phyloP scores from a whole-genome alignment of 1,284 basidiomycete species.

The Pholiota adiposa region DNA sequence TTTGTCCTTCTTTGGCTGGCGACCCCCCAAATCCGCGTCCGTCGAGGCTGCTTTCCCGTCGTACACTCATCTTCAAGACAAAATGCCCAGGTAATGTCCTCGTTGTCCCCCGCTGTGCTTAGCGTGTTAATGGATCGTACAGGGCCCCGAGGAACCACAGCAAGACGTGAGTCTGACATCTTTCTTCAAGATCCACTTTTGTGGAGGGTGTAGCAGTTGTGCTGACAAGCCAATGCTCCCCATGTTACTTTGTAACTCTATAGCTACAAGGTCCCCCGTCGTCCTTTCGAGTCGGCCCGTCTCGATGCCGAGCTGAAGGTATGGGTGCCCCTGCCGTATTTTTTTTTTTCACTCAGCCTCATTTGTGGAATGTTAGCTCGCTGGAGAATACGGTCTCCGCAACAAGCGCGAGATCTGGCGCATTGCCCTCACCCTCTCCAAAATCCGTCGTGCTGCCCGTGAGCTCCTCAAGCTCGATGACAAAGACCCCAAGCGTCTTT shows the following conservation, averaged over 20 bases:
- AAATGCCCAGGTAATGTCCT: constrained; percentile 79
- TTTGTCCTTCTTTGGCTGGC: constrained; percentile 37
- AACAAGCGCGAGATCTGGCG: constrained; percentile 99
- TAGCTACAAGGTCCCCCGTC: constrained; percentile 98
- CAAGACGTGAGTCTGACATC: constrained; percentile 78
- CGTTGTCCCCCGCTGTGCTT: constrained; percentile 19
- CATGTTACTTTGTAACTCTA: constrained; percentile 51
- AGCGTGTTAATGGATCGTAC: constrained; percentile 38
- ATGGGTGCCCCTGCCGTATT: constrained; percentile 22
- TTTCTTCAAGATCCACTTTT: constrained; percentile 67
- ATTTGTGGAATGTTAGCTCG: constrained; percentile 64
- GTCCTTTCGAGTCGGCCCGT: constrained; percentile 97
- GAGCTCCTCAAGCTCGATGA: constrained; percentile 99
- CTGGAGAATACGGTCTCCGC: constrained; percentile 99
- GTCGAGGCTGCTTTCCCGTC: constrained; percentile 15
- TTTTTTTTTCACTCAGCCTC: constrained; percentile 10
- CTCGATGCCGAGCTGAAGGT: constrained; percentile 99
- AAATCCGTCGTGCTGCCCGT: constrained; percentile 99
- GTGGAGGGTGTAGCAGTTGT: constrained; percentile 66
- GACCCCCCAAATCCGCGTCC: constrained; percentile 21
- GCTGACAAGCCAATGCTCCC: constrained; percentile 65
- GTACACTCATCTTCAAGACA: constrained; percentile 32
- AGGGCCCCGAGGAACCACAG: constrained; percentile 88
- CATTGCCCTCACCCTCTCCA: constrained; percentile 96
- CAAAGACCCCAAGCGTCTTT: constrained; percentile 99